Evolutionary conservation across 306 rosid species (phyloP).

Genomic region (Begonia peltatifolia): DNA sequence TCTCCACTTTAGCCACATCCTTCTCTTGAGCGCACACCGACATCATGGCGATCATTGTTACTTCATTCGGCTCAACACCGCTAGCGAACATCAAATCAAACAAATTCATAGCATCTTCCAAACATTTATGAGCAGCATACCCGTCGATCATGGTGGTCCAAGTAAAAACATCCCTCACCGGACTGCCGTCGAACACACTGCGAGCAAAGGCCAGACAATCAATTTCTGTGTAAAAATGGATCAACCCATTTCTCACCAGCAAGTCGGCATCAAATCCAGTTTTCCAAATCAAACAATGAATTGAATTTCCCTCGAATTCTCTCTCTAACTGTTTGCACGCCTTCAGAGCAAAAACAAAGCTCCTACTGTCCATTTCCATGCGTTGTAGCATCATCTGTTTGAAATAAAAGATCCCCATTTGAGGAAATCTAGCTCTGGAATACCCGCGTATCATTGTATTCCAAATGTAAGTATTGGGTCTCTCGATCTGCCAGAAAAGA

Average conservation of each 20-base stretch:
- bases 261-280: conserved; percentile 36
- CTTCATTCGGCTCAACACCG: conserved; percentile 58
- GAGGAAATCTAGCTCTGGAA: conserved; percentile 19
- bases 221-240: conserved; percentile 26
- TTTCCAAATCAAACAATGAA: conserved; percentile 38
- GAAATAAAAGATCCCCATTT: conserved; percentile 31
- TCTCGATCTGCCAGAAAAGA: conserved; percentile 25
- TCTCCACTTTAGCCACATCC: conserved; percentile 28
- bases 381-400: conserved; percentile 21
- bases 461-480: conserved; percentile 66
- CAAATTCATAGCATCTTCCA: conserved; percentile 35
- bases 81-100: conserved; percentile 38
- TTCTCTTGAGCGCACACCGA: conserved; percentile 37
- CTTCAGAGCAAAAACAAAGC: conserved; percentile 48
- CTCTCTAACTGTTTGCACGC: conserved; percentile 20
- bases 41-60: conserved; percentile 46
- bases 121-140: conserved; percentile 18
- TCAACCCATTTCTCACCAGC: conserved; percentile 50
- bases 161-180: conserved; percentile 51
- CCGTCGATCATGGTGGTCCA: conserved; percentile 86
- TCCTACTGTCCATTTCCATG: conserved; percentile 32
- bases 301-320: conserved; percentile 20
- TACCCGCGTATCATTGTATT: conserved; percentile 69
- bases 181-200: conserved; percentile 45
- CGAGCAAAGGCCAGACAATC: conserved; percentile 38